These are phyloP conservation scores for Trypanosoma rangeli DNA, from an alignment of 208 protist genomes.

Conservation along the genomic window DNA sequence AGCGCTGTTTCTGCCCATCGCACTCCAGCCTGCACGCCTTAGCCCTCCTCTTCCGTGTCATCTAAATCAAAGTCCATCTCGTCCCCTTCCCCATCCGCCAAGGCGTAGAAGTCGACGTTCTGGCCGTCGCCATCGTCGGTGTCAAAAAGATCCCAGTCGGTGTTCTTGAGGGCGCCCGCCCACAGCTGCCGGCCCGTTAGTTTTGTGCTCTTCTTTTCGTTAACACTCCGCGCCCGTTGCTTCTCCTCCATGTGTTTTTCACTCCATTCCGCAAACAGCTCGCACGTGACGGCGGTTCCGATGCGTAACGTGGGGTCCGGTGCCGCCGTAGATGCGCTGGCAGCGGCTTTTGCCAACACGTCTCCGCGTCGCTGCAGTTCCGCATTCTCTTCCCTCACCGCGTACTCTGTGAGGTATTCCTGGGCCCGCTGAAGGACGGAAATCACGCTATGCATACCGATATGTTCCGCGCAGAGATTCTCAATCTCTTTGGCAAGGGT, in stretches of 20 bases:
- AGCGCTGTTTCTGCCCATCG: too few species aligned
- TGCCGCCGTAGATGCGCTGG: conserved; percentile 23
- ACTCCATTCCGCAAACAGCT: conserved; percentile 86
- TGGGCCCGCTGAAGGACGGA: conserved; percentile 74
- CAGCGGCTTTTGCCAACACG: conserved; percentile 46
- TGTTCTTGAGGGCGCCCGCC: conserved; percentile 69
- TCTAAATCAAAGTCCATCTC: conserved; percentile 79
- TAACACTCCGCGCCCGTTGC: conserved; percentile 22
- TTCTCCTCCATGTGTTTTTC: conserved; percentile 59
- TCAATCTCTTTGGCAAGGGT: conserved; percentile 60
- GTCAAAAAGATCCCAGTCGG: conserved; percentile 83
- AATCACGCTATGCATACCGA: conserved; percentile 76
- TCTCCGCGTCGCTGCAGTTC: conserved; percentile 70
- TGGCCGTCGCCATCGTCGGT: conserved; percentile 61
- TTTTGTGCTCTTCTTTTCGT: conserved; percentile 62
- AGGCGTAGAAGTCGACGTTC: conserved; percentile 66
- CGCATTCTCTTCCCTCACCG: conserved; percentile 69
- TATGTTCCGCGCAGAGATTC: conserved; percentile 61
- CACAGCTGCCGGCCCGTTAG: conserved; percentile 86
- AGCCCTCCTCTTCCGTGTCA: conserved; percentile 28
- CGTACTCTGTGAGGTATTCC: conserved; percentile 57
- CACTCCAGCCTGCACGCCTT: not conserved
- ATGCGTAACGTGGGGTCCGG: conserved; percentile 77
- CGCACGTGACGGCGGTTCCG: conserved; percentile 76
- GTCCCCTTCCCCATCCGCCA: conserved; percentile 43